These are phyloP conservation scores for Gossypium gossypioides DNA, from an alignment of 441 rosid genomes.

Conservation along the genomic window DNA sequence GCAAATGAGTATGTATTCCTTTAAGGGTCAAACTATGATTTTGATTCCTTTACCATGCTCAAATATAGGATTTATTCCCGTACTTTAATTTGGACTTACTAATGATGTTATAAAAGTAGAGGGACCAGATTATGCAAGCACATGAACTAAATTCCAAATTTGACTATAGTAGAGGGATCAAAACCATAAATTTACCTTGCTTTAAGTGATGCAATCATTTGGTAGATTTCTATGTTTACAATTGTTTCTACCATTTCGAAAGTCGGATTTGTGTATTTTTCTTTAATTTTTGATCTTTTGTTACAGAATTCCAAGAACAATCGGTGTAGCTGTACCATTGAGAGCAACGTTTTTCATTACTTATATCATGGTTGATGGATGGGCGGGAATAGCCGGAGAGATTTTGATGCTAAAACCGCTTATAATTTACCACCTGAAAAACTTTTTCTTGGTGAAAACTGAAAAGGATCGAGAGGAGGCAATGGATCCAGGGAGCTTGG, in stretches of 20 bases:
- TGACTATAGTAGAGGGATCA: too few species aligned
- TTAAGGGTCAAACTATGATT: neutral
- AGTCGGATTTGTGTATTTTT: neutral
- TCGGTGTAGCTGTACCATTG: constrained; percentile 79
- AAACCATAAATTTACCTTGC: too few species aligned
- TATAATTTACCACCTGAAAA: constrained; percentile 76
- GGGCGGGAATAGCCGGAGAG: constrained; percentile 96
- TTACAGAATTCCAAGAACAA: constrained; percentile 66
- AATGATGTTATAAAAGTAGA: too few species aligned
- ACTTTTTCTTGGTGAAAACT: constrained; percentile 82
- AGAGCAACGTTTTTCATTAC: constrained; percentile 93
- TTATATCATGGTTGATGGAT: constrained; percentile 93
- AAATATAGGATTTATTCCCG: too few species aligned
- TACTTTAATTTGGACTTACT: too few species aligned
- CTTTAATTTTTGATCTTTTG: neutral
- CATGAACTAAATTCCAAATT: too few species aligned
- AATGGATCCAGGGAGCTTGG: constrained; percentile 85
- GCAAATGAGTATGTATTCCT: constrained; percentile 47
- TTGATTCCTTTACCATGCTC: too few species aligned
- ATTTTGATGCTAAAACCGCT: constrained; percentile 73
- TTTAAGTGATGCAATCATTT: too few species aligned
- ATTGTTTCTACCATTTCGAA: neutral
- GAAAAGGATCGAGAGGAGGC: constrained; percentile 94
- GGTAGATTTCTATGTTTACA: neutral
- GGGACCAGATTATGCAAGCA: too few species aligned